Evolutionary conservation across 2,329 filamentous ascomycete genomes (phyloP).

Genomic region (Fusarium pilosicola): DNA sequence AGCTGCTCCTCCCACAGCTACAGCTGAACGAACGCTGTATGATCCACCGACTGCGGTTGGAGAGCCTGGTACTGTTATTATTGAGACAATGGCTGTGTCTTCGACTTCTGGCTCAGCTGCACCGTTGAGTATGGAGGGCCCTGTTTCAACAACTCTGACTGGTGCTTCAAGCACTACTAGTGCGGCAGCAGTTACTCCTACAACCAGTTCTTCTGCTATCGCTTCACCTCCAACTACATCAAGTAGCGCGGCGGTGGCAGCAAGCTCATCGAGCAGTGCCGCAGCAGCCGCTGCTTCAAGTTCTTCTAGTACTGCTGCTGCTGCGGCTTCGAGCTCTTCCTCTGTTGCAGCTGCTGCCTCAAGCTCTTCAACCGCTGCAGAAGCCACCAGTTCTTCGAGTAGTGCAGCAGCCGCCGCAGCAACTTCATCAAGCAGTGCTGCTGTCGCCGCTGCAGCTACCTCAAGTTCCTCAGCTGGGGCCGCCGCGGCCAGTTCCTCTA

Average conservation of each 20-base stretch:
- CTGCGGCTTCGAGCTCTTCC: background rate
- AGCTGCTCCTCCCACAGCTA: background rate
- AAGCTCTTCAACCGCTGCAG: too few species aligned
- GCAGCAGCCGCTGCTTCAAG: background rate
- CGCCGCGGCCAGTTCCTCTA: background rate
- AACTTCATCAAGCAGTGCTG: background rate
- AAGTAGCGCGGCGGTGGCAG: background rate
- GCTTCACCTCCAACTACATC: background rate
- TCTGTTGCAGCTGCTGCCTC: background rate
- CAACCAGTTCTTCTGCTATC: background rate
- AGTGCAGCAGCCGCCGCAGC: too few species aligned
- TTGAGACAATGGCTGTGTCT: background rate
- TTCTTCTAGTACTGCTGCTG: background rate
- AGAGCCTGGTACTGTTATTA: slow-evolving; percentile 18
- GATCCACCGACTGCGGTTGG: slow-evolving; percentile 5
- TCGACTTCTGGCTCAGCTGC: background rate
- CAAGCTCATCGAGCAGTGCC: background rate
- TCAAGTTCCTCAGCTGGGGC: background rate
- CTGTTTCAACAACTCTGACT: background rate
- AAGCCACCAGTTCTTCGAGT: too few species aligned
- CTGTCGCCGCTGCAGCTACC: background rate
- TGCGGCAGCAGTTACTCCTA: background rate
- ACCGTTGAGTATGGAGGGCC: background rate
- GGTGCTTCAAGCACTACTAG: background rate
- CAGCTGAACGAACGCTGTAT: slow-evolving; percentile 8